A percentile compares a stretch with the other conserved stretches of the same genome.
These are phyloP conservation scores for Xerophyta viscosa DNA, from an alignment of 106 monocot genomes.

Conservation along the genomic window DNA sequence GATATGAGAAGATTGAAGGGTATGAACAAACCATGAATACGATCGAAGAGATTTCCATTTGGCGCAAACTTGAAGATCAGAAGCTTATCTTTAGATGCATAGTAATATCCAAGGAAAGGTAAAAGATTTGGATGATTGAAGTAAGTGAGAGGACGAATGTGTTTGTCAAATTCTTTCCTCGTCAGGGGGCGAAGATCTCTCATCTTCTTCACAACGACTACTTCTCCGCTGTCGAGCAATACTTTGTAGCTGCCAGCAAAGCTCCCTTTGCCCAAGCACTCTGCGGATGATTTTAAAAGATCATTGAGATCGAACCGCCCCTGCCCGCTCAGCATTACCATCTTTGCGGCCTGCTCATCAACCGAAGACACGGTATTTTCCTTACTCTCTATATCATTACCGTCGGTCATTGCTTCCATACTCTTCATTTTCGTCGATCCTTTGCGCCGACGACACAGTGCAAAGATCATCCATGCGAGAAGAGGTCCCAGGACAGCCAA, in stretches of 20 bases:
- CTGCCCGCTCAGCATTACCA: constrained; percentile 4
- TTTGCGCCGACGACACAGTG: background rate
- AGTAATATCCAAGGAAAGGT: constrained; percentile 21
- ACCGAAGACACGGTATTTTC: background rate
- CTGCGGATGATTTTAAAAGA: constrained; percentile 18
- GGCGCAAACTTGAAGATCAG: constrained; percentile 7
- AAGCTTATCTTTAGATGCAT: constrained; percentile 16
- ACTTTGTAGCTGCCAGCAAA: constrained; percentile 23
- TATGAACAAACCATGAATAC: constrained; percentile 28
- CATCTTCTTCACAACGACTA: constrained; percentile 26
- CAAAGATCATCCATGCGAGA: background rate
- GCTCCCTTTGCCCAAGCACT: constrained; percentile 19
- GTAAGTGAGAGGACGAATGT: background rate
- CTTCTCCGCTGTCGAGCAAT: background rate
- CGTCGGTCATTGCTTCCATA: background rate
- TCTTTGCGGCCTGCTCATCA: background rate
- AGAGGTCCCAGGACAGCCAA: background rate
- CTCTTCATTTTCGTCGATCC: no score
- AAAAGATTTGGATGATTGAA: constrained; percentile 23
- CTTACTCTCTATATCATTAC: background rate
- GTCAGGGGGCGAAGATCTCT: constrained; percentile 19
- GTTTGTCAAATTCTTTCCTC: constrained; percentile 12
- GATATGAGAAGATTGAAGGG: no score
- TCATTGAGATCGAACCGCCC: constrained; percentile 9
- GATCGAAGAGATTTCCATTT: constrained; percentile 19